Evolutionary conservation across 805 yeast genomes (phyloP), one percentile per base, ranked within the genome.

Genomic region (Candida nitratophila): DNA sequence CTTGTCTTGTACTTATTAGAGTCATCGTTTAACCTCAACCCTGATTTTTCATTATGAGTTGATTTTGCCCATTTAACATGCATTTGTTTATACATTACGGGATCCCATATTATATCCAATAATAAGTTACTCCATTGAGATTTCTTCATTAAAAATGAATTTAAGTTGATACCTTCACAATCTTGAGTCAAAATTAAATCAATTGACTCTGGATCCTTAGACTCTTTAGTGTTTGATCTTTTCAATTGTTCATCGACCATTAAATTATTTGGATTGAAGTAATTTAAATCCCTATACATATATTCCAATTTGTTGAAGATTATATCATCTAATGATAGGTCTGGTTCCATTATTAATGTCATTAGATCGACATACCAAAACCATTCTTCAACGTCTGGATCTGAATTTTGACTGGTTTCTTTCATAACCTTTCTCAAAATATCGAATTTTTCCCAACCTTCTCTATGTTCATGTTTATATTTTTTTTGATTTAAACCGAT

Each of bases 381-480:
- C 73, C 73, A 68, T 47, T 62, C 62, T 38, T 60, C 65, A 15
- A 50, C 40, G 10, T 44, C 45, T 4, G 45, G 31, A 21, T 50
- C 46, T 33, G 52, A 33, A n/a, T 56, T 50, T 4, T 19, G 9
- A 12, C 17, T 19, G 4, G 37, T 34, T 40, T 65, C 60, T 41
- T 59, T 61, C 65, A 69, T 62, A 1, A 63, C 60, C 26, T 53
- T 60, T 35, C 65, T 56, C 26, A 69, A 46, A 24, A 59, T 46
- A 47, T 69, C 73, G 36, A 67, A 61, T 46, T 68, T 68, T 49
- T 66, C 71, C 73, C 73, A 68, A 3, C 71, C 71, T 54, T 68
- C 72, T 48, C 79, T 63, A 57, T 66, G 66, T 43, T 73, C 77
- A 55, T 72, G 72, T 39, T 74, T 71, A 51, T 74, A 74, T 41